These are phyloP conservation scores for Cladophialophora psammophila DNA, from an alignment of 2,329 filamentous ascomycete genomes.

Conservation along the genomic window DNA sequence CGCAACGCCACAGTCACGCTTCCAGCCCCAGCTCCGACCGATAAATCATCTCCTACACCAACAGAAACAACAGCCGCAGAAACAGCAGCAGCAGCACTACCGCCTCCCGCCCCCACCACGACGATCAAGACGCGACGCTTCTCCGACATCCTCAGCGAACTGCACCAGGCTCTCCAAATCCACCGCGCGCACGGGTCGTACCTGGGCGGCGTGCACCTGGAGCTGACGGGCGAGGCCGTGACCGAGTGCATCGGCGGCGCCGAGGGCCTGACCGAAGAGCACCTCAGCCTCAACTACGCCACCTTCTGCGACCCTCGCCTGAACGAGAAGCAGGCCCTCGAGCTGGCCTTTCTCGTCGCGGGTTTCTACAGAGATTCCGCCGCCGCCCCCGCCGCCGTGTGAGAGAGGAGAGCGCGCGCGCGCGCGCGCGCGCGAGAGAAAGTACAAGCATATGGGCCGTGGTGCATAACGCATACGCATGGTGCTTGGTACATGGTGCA, in stretches of 20 bases:
- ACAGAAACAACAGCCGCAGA: slow-evolving; percentile 56
- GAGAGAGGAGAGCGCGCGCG: too few species aligned
- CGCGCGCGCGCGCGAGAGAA: too few species aligned
- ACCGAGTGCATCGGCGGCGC: slow-evolving; percentile 95
- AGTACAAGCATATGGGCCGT: too few species aligned
- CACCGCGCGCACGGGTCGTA: slow-evolving; percentile 85
- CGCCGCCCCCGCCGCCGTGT: neutral
- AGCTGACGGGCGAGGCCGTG: slow-evolving; percentile 93
- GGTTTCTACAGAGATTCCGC: slow-evolving; percentile 70
- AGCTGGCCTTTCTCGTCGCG: slow-evolving; percentile 91
- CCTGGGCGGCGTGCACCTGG: slow-evolving; percentile 91
- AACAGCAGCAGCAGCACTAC: slow-evolving; percentile 2
- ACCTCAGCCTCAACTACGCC: slow-evolving; percentile 88
- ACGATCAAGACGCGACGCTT: slow-evolving; percentile 95
- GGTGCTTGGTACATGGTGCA: too few species aligned
- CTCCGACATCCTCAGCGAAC: slow-evolving; percentile 85
- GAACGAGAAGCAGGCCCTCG: slow-evolving; percentile 97
- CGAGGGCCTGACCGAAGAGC: slow-evolving; percentile 84
- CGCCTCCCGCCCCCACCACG: slow-evolving; percentile 53
- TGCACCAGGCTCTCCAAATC: slow-evolving; percentile 81
- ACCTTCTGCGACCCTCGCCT: slow-evolving; percentile 94
- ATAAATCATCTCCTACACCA: too few species aligned
- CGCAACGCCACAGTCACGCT: slow-evolving; percentile 49
- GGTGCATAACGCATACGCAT: too few species aligned
- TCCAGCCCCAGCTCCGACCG: slow-evolving; percentile 50